phyloP scores from a whole-genome alignment of 257 asterid genomes.

The Rauvolfia tetraphylla region DNA sequence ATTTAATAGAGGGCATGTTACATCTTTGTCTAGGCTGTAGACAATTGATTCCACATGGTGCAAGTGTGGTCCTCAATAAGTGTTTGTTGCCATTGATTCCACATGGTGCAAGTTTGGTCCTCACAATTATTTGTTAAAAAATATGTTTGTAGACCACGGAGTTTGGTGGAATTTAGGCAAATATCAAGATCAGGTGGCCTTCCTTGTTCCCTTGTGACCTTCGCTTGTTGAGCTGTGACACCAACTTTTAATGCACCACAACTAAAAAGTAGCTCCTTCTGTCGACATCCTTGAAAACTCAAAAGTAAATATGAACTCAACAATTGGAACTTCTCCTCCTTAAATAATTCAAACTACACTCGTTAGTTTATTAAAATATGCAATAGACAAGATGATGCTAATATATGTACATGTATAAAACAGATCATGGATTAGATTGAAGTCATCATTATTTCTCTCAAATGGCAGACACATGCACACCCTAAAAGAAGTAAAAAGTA shows the following conservation, averaged over 20 bases:
- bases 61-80: constrained; percentile 2
- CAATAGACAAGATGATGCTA: no score
- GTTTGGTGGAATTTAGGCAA: constrained; percentile 34
- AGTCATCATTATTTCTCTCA: neutral
- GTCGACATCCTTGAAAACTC: constrained; percentile 8
- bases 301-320: neutral
- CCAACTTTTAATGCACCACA: constrained; percentile 29
- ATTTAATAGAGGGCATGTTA: neutral
- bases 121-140: neutral
- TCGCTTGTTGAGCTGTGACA: constrained; percentile 49
- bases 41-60: constrained; percentile 7
- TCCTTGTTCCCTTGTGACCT: constrained; percentile 17
- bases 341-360: neutral
- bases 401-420: neutral
- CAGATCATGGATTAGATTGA: neutral
- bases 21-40: neutral
- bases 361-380: neutral
- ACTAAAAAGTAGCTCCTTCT: neutral
- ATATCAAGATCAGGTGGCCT: constrained; percentile 14
- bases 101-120: constrained; percentile 5
- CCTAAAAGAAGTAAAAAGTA: neutral
- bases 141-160: neutral
- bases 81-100: neutral
- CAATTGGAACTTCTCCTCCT: neutral
- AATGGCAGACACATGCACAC: neutral